Conservation (phyloP, 1,284 basidiomycete species). For the Leccinum proximum region DNA sequence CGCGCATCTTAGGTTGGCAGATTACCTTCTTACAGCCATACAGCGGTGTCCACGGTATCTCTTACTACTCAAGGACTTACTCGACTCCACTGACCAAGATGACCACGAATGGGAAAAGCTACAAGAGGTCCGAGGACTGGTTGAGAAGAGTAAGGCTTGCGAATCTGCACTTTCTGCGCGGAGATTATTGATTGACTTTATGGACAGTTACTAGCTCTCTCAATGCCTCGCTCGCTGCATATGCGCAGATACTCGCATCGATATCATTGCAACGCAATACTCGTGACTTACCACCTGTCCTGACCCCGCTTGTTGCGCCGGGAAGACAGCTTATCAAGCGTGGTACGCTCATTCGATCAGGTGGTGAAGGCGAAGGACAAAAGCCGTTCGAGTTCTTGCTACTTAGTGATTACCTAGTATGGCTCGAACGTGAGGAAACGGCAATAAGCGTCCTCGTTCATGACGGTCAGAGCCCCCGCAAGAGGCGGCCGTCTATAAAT, state of each 20-base stretch:
- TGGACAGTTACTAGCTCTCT: conserved; percentile 69
- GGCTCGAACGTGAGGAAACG: conserved; percentile 54
- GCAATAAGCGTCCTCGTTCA: conserved; percentile 16
- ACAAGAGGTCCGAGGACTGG: conserved; percentile 55
- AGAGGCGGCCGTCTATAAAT: conserved; percentile 21
- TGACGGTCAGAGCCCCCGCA: conserved; percentile 21
- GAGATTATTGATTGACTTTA: conserved; percentile 1
- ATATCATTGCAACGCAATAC: conserved; percentile 77
- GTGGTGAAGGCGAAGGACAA: conserved; percentile 26
- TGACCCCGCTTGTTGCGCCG: conserved; percentile 67
- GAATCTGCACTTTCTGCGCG: neutral
- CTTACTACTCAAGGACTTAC: conserved; percentile 76
- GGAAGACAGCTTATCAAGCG: conserved; percentile 76
- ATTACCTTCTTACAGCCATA: conserved; percentile 85
- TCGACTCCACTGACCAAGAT: conserved; percentile 57
- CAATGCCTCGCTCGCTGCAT: conserved; percentile 74
- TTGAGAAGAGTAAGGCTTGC: conserved; percentile 63
- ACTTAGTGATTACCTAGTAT: conserved; percentile 79
- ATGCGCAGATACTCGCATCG: conserved; percentile 70
- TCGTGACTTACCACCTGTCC: conserved; percentile 54
- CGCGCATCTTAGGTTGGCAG: conserved; percentile 69
- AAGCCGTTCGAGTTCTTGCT: conserved; percentile 65
- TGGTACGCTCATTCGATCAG: conserved; percentile 46
- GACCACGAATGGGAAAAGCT: conserved; percentile 65
- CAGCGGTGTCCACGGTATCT: conserved; percentile 87